These are phyloP conservation scores for Detonula confervacea DNA, from an alignment of 352 stramenopile genomes.

Conservation along the genomic window DNA sequence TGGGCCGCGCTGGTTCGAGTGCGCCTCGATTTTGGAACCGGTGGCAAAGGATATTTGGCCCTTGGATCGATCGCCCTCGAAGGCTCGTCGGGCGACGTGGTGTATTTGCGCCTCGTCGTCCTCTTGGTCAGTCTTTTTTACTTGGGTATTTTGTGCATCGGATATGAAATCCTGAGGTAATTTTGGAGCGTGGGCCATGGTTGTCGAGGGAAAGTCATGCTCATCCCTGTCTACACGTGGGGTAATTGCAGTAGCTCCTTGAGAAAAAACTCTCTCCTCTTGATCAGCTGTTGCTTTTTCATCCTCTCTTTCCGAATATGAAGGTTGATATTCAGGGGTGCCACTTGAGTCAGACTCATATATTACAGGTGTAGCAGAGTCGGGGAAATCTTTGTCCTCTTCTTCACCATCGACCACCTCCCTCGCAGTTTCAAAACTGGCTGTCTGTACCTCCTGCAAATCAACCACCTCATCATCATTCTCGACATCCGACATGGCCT, in stretches of 20 bases:
- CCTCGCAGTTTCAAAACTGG: constrained; percentile 4
- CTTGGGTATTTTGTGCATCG: neutral
- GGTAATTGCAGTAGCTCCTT: neutral
- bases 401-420: neutral
- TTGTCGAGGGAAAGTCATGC: constrained; percentile 32
- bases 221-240: constrained; percentile 4
- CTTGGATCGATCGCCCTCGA: constrained; percentile 52
- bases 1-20: constrained; percentile 54
- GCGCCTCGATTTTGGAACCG: constrained; percentile 45
- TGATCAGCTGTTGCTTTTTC: too few relatives aligned
- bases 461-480: constrained; percentile 3
- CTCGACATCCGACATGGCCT: neutral
- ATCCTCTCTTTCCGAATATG: too few relatives aligned
- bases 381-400: too few relatives aligned
- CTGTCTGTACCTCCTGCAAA: neutral
- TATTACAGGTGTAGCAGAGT: constrained; percentile 1
- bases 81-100: constrained; percentile 52
- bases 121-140: constrained; percentile 2
- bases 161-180: constrained; percentile 7
- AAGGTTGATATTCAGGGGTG: too few relatives aligned
- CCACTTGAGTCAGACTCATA: too few relatives aligned
- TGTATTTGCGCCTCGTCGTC: constrained; percentile 54
- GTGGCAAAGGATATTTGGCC: constrained; percentile 60
- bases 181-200: constrained; percentile 20
- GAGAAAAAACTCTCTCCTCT: too few relatives aligned